Base-by-base conservation (phyloP, 768 basidiomycete species). In the Russula sp. region DNA sequence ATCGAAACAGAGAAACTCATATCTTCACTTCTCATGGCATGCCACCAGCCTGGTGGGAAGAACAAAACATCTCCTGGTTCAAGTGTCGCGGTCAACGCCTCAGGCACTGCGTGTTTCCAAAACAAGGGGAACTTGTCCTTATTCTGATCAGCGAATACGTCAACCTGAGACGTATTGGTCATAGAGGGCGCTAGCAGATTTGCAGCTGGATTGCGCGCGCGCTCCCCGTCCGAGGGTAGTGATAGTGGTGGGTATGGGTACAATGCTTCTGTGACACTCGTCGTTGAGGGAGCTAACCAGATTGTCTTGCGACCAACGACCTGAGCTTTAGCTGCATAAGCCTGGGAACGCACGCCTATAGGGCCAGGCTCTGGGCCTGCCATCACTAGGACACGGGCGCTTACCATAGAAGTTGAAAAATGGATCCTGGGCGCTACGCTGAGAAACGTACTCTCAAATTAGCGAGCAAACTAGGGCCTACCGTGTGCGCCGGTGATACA, bases 1-100 rank as follows among this genome's bases (percentile, higher is more conserved):
- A 93, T 88, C 37, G 94, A 95, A 51, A 94, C 80, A 48, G 92
- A 94, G 71, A 91, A 87, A 75, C 91, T 93, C 44, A 79, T 84
- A 27, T 82, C 81, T 75, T 91, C 90, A 73, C 85, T 87, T 66
- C 86, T 83, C 89, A 93, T 90, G 18, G 87, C 88, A 73, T 96
- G 93, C 93, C 93, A 96, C 93, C 93, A 96, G 34, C 90, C 86
- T 4, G 90, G 88, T 20, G 96, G 96, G 67, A 98, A 87, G 71
- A 90, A 89, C 50, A 98, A 76, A 49, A 95, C 61, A 74, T 98
- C 96, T 0, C 95, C 96, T 1, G 94, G 86, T 58, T 79, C 76
- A 1, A 98, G 77, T 1, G 84, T 84, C 37, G 81, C 82, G 53
- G 78, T 78, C 74, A 81, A 78, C 1, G 93, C 87, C 22, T 75